A percentile compares a stretch with the other conserved stretches of the same genome.
These are phyloP conservation scores for Nicotiana tomentosiformis DNA, from an alignment of 257 asterid species.

Conservation along the genomic window DNA sequence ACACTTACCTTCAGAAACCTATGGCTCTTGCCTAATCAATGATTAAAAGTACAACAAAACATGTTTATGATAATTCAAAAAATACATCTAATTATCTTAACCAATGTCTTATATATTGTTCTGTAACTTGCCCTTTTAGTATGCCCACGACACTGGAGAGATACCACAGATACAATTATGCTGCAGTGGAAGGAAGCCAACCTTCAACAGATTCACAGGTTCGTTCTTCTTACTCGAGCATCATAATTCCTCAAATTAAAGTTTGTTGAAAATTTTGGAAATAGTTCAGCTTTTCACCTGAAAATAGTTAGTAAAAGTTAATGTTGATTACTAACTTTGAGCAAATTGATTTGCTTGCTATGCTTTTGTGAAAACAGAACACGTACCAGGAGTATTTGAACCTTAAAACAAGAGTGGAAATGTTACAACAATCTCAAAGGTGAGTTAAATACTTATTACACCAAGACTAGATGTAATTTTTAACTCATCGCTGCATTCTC, in stretches of 20 bases:
- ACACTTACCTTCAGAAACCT: too few relatives aligned
- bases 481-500: not conserved
- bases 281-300: not conserved
- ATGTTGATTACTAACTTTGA: not conserved
- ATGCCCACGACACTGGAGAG: constrained; percentile 45
- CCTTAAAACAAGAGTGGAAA: constrained; percentile 58
- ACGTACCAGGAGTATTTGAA: constrained; percentile 50
- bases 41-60: too few relatives aligned
- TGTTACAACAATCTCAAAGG: constrained; percentile 65
- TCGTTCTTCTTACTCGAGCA: not conserved
- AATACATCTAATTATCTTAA: too few relatives aligned
- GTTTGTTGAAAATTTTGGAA: not conserved
- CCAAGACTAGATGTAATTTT: not conserved
- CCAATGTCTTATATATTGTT: too few relatives aligned
- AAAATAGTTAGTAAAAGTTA: not conserved
- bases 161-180: constrained; percentile 48
- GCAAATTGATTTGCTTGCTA: not conserved
- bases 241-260: not conserved
- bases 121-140: constrained; percentile 16
- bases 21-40: too few relatives aligned
- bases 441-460: constrained; percentile 8
- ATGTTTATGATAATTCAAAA: too few relatives aligned
- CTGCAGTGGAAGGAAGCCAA: constrained; percentile 32
- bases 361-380: constrained; percentile 22
- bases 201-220: constrained; percentile 42